Evolutionary conservation across 2,329 filamentous ascomycete species (phyloP).

Genomic region (Ophiostoma novo-ulmi): DNA sequence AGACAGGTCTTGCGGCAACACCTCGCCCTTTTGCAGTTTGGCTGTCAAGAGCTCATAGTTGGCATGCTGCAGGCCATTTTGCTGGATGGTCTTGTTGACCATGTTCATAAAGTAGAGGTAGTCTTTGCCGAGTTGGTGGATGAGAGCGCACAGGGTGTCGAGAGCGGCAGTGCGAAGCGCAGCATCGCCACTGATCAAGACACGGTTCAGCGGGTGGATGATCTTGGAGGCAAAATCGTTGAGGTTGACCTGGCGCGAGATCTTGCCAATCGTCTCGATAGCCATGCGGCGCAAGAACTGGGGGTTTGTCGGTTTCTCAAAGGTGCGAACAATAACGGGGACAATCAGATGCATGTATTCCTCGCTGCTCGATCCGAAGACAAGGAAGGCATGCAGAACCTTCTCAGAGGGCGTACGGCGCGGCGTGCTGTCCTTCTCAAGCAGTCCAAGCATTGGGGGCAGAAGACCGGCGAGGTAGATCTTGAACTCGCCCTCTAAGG

Average conservation of each 20-base stretch:
- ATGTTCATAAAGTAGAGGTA: constrained; percentile 92
- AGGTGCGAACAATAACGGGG: constrained; percentile 87
- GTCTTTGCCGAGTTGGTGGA: constrained; percentile 92
- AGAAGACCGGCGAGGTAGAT: constrained; percentile 85
- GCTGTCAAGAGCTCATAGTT: constrained; percentile 90
- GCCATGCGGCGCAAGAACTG: constrained; percentile 75
- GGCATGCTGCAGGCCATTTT: constrained; percentile 75
- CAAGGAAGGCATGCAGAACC: constrained; percentile 88
- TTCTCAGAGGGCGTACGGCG: constrained; percentile 80
- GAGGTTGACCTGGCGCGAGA: constrained; percentile 93
- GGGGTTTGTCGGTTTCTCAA: constrained; percentile 82
- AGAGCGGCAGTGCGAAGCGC: constrained; percentile 74
- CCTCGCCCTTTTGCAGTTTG: constrained; percentile 90
- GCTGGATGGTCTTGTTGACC: constrained; percentile 78
- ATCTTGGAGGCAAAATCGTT: constrained; percentile 96
- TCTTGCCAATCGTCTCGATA: constrained; percentile 89
- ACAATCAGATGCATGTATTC: constrained; percentile 99
- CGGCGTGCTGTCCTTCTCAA: constrained; percentile 75
- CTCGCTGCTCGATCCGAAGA: constrained; percentile 92
- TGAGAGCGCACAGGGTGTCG: constrained; percentile 89
- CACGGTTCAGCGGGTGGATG: constrained; percentile 83
- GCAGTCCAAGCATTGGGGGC: constrained; percentile 86
- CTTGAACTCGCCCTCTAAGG: constrained; percentile 96
- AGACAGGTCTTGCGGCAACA: constrained; percentile 89
- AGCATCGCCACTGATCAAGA: constrained; percentile 68